Conservation (phyloP, 2,329 filamentous ascomycete species). For the Sclerotinia spermophila region DNA sequence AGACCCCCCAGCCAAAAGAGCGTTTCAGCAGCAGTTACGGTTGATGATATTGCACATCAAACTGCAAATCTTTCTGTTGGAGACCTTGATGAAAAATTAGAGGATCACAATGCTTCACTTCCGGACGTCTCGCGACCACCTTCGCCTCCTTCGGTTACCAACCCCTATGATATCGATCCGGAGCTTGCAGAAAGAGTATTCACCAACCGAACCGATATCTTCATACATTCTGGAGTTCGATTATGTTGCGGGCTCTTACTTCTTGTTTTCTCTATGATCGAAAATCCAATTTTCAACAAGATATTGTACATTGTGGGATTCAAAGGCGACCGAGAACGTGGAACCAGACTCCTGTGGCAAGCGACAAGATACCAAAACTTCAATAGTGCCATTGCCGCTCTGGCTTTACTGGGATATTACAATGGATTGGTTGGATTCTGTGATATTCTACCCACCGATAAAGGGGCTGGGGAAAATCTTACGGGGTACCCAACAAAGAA, state of each 20-base stretch:
- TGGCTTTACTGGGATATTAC: constrained; percentile 81
- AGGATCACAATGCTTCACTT: not conserved
- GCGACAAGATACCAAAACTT: constrained; percentile 82
- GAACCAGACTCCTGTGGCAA: constrained; percentile 84
- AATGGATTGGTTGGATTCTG: constrained; percentile 82
- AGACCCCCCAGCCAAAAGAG: not conserved
- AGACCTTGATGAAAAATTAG: constrained; percentile 1
- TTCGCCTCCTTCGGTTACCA: constrained; percentile 20
- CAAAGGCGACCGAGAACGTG: constrained; percentile 78
- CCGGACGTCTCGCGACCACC: constrained; percentile 6
- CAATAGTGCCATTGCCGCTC: constrained; percentile 84
- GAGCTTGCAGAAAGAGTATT: constrained; percentile 58
- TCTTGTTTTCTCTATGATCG: constrained; percentile 82
- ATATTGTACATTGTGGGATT: constrained; percentile 88
- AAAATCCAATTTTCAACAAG: constrained; percentile 80
- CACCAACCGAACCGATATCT: constrained; percentile 74
- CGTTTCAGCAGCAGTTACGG: not conserved
- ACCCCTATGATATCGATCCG: constrained; percentile 30
- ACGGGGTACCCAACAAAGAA: constrained; percentile 69
- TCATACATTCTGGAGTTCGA: constrained; percentile 83
- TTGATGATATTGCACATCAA: constrained; percentile 9
- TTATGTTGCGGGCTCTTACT: constrained; percentile 87
- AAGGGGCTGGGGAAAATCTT: constrained; percentile 52
- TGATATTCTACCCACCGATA: constrained; percentile 72
- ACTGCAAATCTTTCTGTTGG: not conserved